These are phyloP conservation scores for Meredithiella fracta DNA, from an alignment of 2,329 filamentous ascomycete genomes.

Conservation along the genomic window DNA sequence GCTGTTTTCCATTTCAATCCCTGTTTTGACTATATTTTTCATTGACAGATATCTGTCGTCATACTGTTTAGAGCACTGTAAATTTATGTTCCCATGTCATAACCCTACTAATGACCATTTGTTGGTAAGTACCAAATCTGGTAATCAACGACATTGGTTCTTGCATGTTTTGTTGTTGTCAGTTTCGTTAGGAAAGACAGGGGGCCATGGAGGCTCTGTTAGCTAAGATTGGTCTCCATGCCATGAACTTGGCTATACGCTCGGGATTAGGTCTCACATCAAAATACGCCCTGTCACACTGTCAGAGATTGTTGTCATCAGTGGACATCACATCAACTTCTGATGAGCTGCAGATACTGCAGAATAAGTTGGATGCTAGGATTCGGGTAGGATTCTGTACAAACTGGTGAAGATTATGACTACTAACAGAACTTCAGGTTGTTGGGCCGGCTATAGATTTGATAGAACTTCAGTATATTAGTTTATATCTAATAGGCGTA, in stretches of 20 bases:
- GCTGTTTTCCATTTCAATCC: too few relatives aligned
- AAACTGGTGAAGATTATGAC: too few relatives aligned
- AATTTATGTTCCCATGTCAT: background rate
- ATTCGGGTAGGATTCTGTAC: slow-evolving; percentile 38
- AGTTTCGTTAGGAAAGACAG: too few relatives aligned
- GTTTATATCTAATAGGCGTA: too few relatives aligned
- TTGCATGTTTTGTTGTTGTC: too few relatives aligned
- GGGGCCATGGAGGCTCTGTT: slow-evolving; percentile 54
- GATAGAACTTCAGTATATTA: slow-evolving; percentile 65
- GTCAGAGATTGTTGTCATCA: slow-evolving; percentile 58
- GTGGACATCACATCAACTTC: slow-evolving; percentile 55
- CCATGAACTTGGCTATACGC: slow-evolving; percentile 81
- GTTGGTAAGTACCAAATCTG: too few relatives aligned
- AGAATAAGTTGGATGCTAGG: slow-evolving; percentile 64
- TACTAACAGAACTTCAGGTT: too few relatives aligned
- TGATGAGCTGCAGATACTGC: slow-evolving; percentile 51
- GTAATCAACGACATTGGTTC: too few relatives aligned
- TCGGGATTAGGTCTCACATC: slow-evolving; percentile 77
- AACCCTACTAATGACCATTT: too few relatives aligned
- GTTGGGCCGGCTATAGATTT: slow-evolving; percentile 83
- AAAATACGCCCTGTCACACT: slow-evolving; percentile 69
- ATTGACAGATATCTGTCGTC: background rate
- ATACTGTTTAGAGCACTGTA: background rate
- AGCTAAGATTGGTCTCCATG: slow-evolving; percentile 43
- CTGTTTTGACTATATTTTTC: background rate